These are phyloP conservation scores for Colletotrichum camelliae DNA, from an alignment of 2,329 filamentous ascomycete genomes.

Conservation along the genomic window DNA sequence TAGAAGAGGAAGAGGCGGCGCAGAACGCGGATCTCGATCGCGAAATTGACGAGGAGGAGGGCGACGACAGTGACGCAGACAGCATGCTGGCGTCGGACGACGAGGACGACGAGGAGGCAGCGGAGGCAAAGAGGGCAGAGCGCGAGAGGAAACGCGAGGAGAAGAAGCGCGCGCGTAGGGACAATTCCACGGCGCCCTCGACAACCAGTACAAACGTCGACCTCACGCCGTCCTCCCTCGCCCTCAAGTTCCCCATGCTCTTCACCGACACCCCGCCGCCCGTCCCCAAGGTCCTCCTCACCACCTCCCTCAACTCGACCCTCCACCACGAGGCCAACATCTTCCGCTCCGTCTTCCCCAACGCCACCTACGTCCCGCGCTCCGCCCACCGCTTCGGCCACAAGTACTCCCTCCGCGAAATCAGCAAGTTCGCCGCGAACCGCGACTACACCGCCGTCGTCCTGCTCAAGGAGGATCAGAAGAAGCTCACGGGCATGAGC, in stretches of 20 bases:
- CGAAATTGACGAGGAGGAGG: conserved; percentile 45
- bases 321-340: conserved; percentile 83
- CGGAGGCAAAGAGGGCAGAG: conserved; percentile 47
- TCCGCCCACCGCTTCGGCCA: conserved; percentile 83
- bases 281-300: conserved; percentile 86
- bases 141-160: conserved; percentile 28
- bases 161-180: conserved; percentile 43
- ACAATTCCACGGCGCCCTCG: conserved; percentile 60
- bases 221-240: conserved; percentile 63
- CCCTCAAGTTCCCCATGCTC: conserved; percentile 66
- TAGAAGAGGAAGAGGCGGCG: conserved; percentile 58
- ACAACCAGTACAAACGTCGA: conserved; percentile 69
- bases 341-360: conserved; percentile 84
- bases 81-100: conserved; percentile 79
- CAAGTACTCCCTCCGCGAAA: conserved; percentile 92
- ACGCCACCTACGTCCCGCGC: conserved; percentile 84
- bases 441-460: conserved; percentile 84
- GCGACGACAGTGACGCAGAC: conserved; percentile 57
- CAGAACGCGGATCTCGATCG: conserved; percentile 43
- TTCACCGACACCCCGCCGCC: conserved; percentile 65
- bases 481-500: conserved; percentile 81
- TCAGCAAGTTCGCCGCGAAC: conserved; percentile 82
- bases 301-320: conserved; percentile 86
- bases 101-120: conserved; percentile 56
- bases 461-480: conserved; percentile 87